Evolutionary conservation across 768 basidiomycete species (phyloP).

Genomic region (Termitomyces sp.): DNA sequence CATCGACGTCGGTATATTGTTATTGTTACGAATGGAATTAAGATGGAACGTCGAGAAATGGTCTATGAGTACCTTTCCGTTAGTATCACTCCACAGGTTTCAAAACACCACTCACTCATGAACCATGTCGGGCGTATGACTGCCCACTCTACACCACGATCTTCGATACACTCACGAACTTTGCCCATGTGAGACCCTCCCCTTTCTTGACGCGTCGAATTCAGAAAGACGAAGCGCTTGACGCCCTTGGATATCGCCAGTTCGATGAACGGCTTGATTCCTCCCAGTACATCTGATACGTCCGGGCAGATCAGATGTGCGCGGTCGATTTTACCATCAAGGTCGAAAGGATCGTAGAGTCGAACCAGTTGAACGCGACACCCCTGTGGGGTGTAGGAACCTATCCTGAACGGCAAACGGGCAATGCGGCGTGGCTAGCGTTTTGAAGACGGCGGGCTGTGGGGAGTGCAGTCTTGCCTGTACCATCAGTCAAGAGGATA

Average conservation of each 20-base stretch:
- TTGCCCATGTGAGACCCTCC: slow-evolving; percentile 24
- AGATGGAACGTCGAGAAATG: slow-evolving; percentile 16
- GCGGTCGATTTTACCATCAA: slow-evolving; percentile 15
- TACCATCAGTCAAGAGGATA: slow-evolving; percentile 34
- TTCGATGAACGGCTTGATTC: slow-evolving; percentile 30
- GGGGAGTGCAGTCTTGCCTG: slow-evolving; percentile 26
- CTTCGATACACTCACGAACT: slow-evolving; percentile 31
- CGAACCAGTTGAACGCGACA: slow-evolving; percentile 33
- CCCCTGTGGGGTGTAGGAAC: slow-evolving; percentile 23
- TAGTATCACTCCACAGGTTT: too few relatives aligned
- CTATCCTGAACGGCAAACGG: slow-evolving; percentile 26
- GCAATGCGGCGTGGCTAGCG: slow-evolving; percentile 21
- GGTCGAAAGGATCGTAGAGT: slow-evolving; percentile 27
- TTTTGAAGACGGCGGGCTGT: slow-evolving; percentile 24
- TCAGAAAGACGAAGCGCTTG: slow-evolving; percentile 30
- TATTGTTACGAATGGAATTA: not conserved
- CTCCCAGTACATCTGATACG: slow-evolving; percentile 12
- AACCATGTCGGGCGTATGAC: slow-evolving; percentile 37
- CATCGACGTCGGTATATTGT: slow-evolving; percentile 1
- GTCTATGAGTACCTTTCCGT: not conserved
- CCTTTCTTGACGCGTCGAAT: slow-evolving; percentile 18
- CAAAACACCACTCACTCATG: slow-evolving; percentile 27
- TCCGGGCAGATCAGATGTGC: slow-evolving; percentile 29
- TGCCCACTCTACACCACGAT: slow-evolving; percentile 28
- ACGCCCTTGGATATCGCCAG: slow-evolving; percentile 28